Conservation (phyloP, 1,284 basidiomycete genomes). For the Tremellales sp. region DNA sequence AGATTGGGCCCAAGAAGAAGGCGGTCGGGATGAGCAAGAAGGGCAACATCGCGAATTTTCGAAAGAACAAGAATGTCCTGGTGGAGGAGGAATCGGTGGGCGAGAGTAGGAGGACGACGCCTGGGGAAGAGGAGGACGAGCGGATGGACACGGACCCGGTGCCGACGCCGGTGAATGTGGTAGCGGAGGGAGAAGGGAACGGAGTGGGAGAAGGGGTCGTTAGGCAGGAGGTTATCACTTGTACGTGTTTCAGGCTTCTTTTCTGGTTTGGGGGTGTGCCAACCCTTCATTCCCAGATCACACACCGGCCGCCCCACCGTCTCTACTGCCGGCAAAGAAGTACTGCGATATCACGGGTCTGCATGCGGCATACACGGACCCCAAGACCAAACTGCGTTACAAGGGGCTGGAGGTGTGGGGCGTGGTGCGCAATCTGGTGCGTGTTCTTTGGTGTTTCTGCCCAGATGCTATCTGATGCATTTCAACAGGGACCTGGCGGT, state of each 20-base stretch:
- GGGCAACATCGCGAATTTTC: conserved; percentile 18
- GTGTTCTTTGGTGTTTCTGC: conserved; percentile 12
- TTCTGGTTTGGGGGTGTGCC: neutral
- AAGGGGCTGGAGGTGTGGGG: conserved; percentile 49
- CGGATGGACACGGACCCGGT: conserved; percentile 9
- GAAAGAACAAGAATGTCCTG: conserved; percentile 9
- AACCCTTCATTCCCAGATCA: conserved; percentile 29
- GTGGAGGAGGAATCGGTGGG: conserved; percentile 13
- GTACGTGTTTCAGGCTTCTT: conserved; percentile 27
- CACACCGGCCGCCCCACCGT: conserved; percentile 46
- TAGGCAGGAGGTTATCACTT: conserved; percentile 44
- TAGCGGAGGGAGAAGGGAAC: conserved; percentile 4
- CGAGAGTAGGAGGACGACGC: conserved; percentile 12
- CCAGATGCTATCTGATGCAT: neutral
- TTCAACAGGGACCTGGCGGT: conserved; percentile 42
- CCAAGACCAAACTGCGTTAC: conserved; percentile 47
- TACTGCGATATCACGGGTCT: conserved; percentile 56
- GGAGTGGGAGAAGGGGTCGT: conserved; percentile 4
- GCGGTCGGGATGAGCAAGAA: conserved; percentile 6
- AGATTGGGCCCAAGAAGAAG: conserved; percentile 36
- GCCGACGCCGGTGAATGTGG: neutral
- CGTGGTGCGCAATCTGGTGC: conserved; percentile 46
- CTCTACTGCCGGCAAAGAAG: conserved; percentile 48
- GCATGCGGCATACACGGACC: conserved; percentile 49
- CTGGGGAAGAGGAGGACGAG: conserved; percentile 13